A percentile compares a stretch with the other conserved stretches of the same genome.
These are phyloP conservation scores for Elsinoe fawcettii DNA, from an alignment of 2,329 filamentous ascomycete genomes.

Conservation along the genomic window DNA sequence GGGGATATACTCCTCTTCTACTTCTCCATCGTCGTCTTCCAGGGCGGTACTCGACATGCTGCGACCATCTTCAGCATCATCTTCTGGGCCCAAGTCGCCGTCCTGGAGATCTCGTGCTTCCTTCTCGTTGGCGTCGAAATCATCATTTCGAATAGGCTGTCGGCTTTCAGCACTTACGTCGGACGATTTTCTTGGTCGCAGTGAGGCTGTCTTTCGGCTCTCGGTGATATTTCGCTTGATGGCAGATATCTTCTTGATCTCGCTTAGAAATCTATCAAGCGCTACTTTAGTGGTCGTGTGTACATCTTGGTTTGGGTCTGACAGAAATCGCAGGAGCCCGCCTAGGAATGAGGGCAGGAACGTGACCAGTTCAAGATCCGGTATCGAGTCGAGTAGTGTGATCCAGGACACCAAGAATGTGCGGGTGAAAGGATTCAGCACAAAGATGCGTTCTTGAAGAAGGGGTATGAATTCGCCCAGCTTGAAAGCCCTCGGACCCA, in stretches of 20 bases:
- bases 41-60: constrained; percentile 49
- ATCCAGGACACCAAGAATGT: constrained; percentile 97
- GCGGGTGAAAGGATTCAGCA: constrained; percentile 87
- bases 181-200: constrained; percentile 61
- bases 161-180: constrained; percentile 44
- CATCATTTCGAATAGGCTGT: constrained; percentile 27
- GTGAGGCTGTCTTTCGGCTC: constrained; percentile 62
- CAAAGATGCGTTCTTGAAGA: constrained; percentile 86
- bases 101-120: constrained; percentile 37
- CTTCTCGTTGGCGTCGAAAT: constrained; percentile 52
- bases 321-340: constrained; percentile 83
- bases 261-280: constrained; percentile 79
- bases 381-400: constrained; percentile 87
- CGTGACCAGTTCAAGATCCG: constrained; percentile 87
- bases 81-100: constrained; percentile 43
- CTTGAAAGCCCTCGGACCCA: constrained; percentile 68
- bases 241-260: constrained; percentile 89
- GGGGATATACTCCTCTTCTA: constrained; percentile 91
- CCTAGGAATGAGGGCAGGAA: constrained; percentile 87
- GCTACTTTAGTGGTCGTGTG: constrained; percentile 84
- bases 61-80: constrained; percentile 43
- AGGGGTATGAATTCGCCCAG: constrained; percentile 85
- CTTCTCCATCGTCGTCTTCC: constrained; percentile 41
- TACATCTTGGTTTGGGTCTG: constrained; percentile 87
- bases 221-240: constrained; percentile 89